Evolutionary conservation across 805 yeast genomes (phyloP).

Genomic region (Grigorovia transvaalensis): DNA sequence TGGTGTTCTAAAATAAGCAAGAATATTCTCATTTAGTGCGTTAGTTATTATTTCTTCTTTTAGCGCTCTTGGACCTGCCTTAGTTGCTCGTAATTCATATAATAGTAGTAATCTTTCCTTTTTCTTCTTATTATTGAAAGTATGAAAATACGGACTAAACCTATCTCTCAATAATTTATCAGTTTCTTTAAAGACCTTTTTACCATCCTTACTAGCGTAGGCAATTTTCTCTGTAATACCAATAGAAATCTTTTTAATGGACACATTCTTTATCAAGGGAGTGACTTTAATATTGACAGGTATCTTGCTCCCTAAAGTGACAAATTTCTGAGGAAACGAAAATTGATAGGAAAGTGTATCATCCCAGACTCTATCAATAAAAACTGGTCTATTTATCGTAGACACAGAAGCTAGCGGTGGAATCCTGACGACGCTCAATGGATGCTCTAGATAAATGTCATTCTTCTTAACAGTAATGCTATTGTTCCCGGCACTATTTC

Average conservation of each 20-base stretch:
- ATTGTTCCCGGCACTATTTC: neutral
- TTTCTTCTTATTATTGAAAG: constrained; percentile 20
- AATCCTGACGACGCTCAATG: constrained; percentile 30
- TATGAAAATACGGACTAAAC: constrained; percentile 26
- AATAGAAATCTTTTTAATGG: constrained; percentile 52
- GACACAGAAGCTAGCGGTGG: constrained; percentile 33
- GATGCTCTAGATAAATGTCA: constrained; percentile 20
- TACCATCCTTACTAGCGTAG: constrained; percentile 46
- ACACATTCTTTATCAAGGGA: constrained; percentile 54
- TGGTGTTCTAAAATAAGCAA: constrained; percentile 36
- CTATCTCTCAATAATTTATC: constrained; percentile 25
- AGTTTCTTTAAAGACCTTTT: constrained; percentile 45
- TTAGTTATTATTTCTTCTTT: constrained; percentile 47
- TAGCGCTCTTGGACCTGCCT: constrained; percentile 37
- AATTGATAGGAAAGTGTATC: constrained; percentile 61
- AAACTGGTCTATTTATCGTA: constrained; percentile 56
- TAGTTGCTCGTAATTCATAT: constrained; percentile 54
- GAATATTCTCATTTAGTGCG: constrained; percentile 49
- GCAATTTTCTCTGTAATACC: constrained; percentile 59
- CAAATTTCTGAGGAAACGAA: constrained; percentile 59
- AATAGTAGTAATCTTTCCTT: constrained; percentile 48
- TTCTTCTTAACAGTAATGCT: neutral
- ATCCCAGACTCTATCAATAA: constrained; percentile 67
- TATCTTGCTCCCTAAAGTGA: constrained; percentile 50
- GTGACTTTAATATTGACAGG: constrained; percentile 54